phyloP scores from a whole-genome alignment of 73 alveolate genomes.

The Paramecium primaurelia region DNA sequence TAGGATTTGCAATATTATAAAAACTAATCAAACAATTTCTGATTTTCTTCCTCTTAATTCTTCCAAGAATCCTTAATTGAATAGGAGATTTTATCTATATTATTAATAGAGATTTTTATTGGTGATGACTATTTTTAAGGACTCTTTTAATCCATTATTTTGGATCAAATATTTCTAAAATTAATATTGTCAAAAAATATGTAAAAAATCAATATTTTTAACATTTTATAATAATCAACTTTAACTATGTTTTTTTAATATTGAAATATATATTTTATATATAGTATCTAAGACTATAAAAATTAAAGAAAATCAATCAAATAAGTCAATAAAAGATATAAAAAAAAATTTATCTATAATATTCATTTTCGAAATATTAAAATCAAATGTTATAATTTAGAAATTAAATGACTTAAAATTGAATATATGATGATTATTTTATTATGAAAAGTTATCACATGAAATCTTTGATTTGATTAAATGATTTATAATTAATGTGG shows the following conservation, averaged over 20 bases:
- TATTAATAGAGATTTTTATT: neutral
- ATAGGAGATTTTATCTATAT: neutral
- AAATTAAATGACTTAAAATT: neutral
- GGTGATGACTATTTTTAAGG: neutral
- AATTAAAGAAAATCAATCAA: neutral
- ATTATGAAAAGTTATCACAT: too few relatives aligned
- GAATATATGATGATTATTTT: too few relatives aligned
- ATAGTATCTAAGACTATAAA: neutral
- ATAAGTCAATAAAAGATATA: neutral
- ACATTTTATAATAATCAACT: neutral
- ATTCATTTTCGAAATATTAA: too few relatives aligned
- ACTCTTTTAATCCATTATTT: neutral
- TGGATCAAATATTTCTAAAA: neutral
- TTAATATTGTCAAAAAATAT: neutral
- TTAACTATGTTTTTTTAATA: too few relatives aligned
- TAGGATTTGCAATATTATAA: neutral
- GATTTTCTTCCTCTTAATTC: neutral
- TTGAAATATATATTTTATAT: too few relatives aligned
- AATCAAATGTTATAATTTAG: too few relatives aligned
- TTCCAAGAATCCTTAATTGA: neutral
- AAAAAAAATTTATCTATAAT: too few relatives aligned
- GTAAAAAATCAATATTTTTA: neutral
- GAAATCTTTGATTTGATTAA: neutral
- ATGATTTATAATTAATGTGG: too few relatives aligned
- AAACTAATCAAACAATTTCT: neutral